These are phyloP conservation scores for Fusarium sp. DNA, from an alignment of 2,329 filamentous ascomycete genomes.

Conservation along the genomic window DNA sequence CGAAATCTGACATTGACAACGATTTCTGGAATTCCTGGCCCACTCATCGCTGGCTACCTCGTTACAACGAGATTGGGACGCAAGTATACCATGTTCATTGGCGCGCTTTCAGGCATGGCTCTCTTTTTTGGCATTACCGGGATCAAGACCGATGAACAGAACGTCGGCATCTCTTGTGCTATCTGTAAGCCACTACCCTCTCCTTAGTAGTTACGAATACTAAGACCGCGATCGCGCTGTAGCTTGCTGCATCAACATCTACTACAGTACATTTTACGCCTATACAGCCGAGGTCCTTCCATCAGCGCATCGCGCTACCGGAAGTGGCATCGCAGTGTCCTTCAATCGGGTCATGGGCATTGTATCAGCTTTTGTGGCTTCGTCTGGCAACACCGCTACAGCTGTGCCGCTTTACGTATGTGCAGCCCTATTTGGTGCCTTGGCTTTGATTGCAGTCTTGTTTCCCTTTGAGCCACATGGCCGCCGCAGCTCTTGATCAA, in stretches of 20 bases:
- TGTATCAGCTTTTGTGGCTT: constrained; percentile 75
- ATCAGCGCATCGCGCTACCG: constrained; percentile 78
- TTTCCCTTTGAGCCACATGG: too few relatives aligned
- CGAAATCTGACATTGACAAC: constrained; percentile 61
- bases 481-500: too few relatives aligned
- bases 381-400: constrained; percentile 70
- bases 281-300: constrained; percentile 74
- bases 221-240: too few relatives aligned
- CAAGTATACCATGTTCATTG: constrained; percentile 29
- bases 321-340: constrained; percentile 78
- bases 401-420: too few relatives aligned
- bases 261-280: constrained; percentile 77
- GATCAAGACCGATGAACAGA: too few relatives aligned
- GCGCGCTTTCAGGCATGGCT: constrained; percentile 12
- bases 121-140: constrained; percentile 20
- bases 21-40: constrained; percentile 77
- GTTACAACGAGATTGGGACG: constrained; percentile 61
- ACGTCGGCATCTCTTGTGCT: background rate
- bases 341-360: constrained; percentile 82
- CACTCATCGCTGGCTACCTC: constrained; percentile 73
- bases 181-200: background rate
- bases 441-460: too few relatives aligned
- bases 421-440: too few relatives aligned
- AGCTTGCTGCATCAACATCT: constrained; percentile 77
- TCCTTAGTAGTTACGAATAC: too few relatives aligned